phyloP scores from a whole-genome alignment of 1,284 basidiomycete genomes.

The Phellopilus nigrolimitatus region DNA sequence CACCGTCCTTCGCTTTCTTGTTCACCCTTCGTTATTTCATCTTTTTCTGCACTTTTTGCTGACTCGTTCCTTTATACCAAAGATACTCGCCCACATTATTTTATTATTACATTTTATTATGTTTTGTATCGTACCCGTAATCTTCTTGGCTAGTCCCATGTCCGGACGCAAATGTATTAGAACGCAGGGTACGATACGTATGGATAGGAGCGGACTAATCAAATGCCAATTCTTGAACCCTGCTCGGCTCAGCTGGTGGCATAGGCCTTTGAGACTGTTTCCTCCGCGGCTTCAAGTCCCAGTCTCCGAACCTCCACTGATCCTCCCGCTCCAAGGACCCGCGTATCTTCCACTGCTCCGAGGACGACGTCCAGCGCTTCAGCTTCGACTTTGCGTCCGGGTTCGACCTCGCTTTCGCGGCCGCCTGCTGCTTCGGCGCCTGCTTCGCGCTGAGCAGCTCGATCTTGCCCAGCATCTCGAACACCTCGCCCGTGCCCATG shows the following conservation, averaged over 20 bases:
- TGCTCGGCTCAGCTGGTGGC: neutral
- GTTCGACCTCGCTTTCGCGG: neutral
- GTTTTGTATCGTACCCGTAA: conserved; percentile 5
- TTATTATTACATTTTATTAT: neutral
- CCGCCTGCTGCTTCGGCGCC: conserved; percentile 12
- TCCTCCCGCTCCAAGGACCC: neutral
- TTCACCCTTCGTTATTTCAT: neutral
- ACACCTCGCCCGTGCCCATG: conserved; percentile 39
- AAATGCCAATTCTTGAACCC: conserved; percentile 3
- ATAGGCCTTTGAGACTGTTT: neutral
- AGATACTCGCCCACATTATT: neutral
- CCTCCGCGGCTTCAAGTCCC: conserved; percentile 21
- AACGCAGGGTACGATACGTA: neutral
- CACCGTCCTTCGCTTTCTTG: neutral
- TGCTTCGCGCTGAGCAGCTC: conserved; percentile 32
- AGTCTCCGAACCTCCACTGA: conserved; percentile 18
- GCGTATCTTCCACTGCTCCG: conserved; percentile 20
- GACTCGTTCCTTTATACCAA: conserved; percentile 1
- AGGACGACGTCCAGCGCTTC: conserved; percentile 20
- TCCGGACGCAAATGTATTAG: neutral
- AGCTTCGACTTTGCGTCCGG: conserved; percentile 6
- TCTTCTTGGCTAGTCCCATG: neutral
- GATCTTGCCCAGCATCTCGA: conserved; percentile 34
- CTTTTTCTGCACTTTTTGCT: neutral
- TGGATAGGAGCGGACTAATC: conserved; percentile 3